Evolutionary conservation across 140 eudicot species (phyloP), one percentile per base, ranked within the genome.

Genomic region (Senecio squalidus): DNA sequence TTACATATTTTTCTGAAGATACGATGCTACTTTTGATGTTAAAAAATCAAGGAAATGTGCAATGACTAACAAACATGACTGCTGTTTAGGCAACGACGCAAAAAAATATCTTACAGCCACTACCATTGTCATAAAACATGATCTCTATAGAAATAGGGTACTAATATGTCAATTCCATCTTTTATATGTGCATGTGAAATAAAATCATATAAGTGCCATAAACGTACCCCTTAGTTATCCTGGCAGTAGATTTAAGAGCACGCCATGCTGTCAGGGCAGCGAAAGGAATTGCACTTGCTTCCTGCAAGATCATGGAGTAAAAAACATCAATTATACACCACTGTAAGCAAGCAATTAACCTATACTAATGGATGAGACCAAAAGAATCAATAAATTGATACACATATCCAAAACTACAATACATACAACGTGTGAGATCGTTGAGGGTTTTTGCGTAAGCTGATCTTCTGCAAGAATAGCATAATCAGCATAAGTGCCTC

Each of bases 211-310:
- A 55, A 53, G 40, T 15, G 29, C 18, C 40, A 55, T 6, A 61
- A 25, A 58, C 84, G 34, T 84, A 92, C 98, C 98, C 98, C 62
- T 80, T 50, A 27, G 74, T 75, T 71, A 84, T 87, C 65, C 86
- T 79, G 44, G 96, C 98, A 18, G 86, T 87, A 30, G 94, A 77
- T 78, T 74, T 87, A 43, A 92, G 72, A 21, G 96, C 98, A 70
- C 98, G 95, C 98, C 98, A 92, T 61, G 98, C 98, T 71, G 98
- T 92, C 75, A 87, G 72, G 29, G 96, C 93, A 73, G 98, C 93
- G 74, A 92, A 92, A 55, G 96, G 96, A 68, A 92, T 92, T 23
- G 95, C 95, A 57, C 95, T 69, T 44, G 98, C 96, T 57, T 87
- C 98, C 96, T 92, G 89, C 68, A 60, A 47, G 66, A 39, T 68